A percentile compares a stretch with the other conserved stretches of the same genome.
Evolutionary conservation across 371 early-diverging fungal species (phyloP).

Genomic region (Mucor piriformis): DNA sequence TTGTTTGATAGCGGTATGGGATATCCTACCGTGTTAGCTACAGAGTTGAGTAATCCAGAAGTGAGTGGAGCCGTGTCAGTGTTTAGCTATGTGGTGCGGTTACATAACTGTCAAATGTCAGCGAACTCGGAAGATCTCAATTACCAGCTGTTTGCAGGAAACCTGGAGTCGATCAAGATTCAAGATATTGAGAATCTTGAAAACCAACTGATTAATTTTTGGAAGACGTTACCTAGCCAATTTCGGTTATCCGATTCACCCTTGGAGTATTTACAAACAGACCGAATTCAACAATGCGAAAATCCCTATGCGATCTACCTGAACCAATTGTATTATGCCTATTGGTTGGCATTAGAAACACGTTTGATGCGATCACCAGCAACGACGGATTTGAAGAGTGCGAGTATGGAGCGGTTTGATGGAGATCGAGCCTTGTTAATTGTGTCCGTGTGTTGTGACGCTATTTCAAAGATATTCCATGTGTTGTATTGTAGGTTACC

Average conservation of each 20-base stretch:
- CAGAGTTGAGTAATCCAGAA: constrained; percentile 17
- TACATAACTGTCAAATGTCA: constrained; percentile 33
- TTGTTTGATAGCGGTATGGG: constrained; percentile 40
- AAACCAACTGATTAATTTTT: constrained; percentile 35
- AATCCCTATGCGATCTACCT: constrained; percentile 35
- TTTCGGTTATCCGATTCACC: constrained; percentile 37
- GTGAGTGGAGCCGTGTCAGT: constrained; percentile 12
- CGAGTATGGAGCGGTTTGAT: constrained; percentile 32
- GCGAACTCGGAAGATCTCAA: constrained; percentile 22
- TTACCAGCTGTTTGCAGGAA: constrained; percentile 33
- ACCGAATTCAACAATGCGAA: constrained; percentile 36
- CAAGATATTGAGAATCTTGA: constrained; percentile 33
- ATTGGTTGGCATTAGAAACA: constrained; percentile 37
- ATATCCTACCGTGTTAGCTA: constrained; percentile 29
- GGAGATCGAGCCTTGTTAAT: constrained; percentile 42
- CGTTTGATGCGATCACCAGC: constrained; percentile 40
- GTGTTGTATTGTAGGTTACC: constrained; percentile 30
- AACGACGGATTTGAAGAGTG: constrained; percentile 27
- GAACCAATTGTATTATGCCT: constrained; percentile 35
- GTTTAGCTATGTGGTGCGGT: constrained; percentile 30
- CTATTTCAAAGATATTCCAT: constrained; percentile 38
- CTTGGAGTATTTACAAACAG: constrained; percentile 35
- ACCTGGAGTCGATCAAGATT: constrained; percentile 18
- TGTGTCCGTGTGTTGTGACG: constrained; percentile 46
- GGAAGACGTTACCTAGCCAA: constrained; percentile 32